Conservation (phyloP, 345 rosid genomes). For the Eucalyptus cloeziana region DNA sequence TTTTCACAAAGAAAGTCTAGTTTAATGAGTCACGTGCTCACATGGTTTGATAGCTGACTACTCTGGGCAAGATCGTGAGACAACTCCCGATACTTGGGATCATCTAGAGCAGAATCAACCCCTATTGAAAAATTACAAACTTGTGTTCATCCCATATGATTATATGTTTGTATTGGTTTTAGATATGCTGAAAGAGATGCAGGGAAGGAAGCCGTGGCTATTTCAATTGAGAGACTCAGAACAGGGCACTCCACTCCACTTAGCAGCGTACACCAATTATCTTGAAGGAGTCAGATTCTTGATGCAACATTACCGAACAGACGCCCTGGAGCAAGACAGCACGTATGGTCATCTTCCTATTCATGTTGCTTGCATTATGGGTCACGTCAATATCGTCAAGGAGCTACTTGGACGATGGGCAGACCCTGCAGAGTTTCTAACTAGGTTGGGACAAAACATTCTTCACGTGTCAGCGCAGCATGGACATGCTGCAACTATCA, state of each 20-base stretch:
- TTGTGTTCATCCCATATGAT: background rate
- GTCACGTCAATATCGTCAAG: fast-evolving
- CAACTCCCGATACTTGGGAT: no score
- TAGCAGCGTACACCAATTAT: background rate
- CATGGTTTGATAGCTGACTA: no score
- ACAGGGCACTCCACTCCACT: background rate
- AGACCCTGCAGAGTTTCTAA: background rate
- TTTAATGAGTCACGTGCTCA: no score
- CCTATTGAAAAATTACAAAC: background rate
- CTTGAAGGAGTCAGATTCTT: background rate
- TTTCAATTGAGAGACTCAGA: fast-evolving
- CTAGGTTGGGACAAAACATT: background rate
- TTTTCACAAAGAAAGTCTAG: no score
- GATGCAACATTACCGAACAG: no score
- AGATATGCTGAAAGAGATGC: background rate
- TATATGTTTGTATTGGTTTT: fast-evolving
- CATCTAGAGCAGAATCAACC: background rate
- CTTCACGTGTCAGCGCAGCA: background rate
- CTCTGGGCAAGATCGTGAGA: no score
- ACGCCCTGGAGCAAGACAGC: background rate
- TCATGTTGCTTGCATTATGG: background rate
- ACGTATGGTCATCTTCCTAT: background rate
- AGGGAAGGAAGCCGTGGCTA: fast-evolving
- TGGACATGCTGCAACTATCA: no score
- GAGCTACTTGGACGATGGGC: background rate